Evolutionary conservation across 129 eudicot species (phyloP).

Genomic region (sunflower (Helianthus annuus)): HanXRQr2.0-SUNRISE NC_035441.2:94424047-94424546

Average conservation of each 20-base stretch:
- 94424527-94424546: conserved; percentile 85
- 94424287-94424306: too few relatives aligned
- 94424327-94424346: too few relatives aligned
- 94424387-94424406: conserved; percentile 86
- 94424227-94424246: not conserved
- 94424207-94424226: not conserved
- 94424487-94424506: conserved; percentile 72
- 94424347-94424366: conserved; percentile 49
- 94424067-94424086: too few relatives aligned
- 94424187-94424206: not conserved
- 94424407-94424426: conserved; percentile 73
- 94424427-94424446: conserved; percentile 63
- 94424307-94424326: too few relatives aligned
- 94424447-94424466: conserved; percentile 98
- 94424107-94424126: too few relatives aligned
- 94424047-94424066: too few relatives aligned
- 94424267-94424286: too few relatives aligned
- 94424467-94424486: conserved; percentile 69
- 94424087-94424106: too few relatives aligned
- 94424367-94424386: conserved; percentile 77
- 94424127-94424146: too few relatives aligned
- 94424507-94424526: conserved; percentile 93
- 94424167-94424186: not conserved
- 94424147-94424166: not conserved
- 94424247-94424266: too few relatives aligned